phyloP scores from a whole-genome alignment of 768 basidiomycete species.

The Trametes meyenii region DNA sequence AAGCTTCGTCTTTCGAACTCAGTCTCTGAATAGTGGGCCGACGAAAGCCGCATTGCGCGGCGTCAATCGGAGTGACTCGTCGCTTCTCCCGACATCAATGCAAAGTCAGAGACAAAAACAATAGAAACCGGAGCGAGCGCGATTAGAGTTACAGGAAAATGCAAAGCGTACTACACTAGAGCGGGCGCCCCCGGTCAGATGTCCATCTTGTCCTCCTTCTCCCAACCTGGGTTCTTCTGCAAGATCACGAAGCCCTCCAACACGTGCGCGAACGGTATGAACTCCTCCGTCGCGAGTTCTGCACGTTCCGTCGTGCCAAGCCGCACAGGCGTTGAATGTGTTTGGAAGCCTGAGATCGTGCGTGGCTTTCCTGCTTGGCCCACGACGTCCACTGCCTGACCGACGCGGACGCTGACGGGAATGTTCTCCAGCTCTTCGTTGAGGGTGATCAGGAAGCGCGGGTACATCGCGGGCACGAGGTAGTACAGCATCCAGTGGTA shows the following conservation, averaged over 20 bases:
- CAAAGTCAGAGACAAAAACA: not conserved
- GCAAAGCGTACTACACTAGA: conserved; percentile 23
- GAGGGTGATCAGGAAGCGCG: conserved; percentile 96
- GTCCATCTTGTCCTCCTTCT: conserved; percentile 86
- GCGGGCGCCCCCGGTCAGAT: conserved; percentile 3
- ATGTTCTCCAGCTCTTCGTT: conserved; percentile 86
- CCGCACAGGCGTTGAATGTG: conserved; percentile 94
- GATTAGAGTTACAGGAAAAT: conserved; percentile 23
- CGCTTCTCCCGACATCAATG: no score
- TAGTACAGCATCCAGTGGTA: conserved; percentile 99
- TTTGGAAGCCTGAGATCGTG: conserved; percentile 98
- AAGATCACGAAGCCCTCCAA: conserved; percentile 93
- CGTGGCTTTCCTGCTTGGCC: conserved; percentile 97
- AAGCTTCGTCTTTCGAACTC: no score
- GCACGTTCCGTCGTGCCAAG: conserved; percentile 93
- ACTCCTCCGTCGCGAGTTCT: conserved; percentile 97
- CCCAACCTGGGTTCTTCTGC: conserved; percentile 90
- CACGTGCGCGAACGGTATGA: conserved; percentile 85
- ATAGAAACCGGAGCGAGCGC: not conserved
- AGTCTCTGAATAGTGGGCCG: no score
- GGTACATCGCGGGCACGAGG: conserved; percentile 95
- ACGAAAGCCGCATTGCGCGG: no score
- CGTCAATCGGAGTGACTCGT: no score
- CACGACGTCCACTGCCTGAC: conserved; percentile 95
- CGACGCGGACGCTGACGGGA: conserved; percentile 93